A percentile compares a stretch with the other conserved stretches of the same genome.
Conservation (phyloP, 345 rosid species). For the Brassica cretica region DNA sequence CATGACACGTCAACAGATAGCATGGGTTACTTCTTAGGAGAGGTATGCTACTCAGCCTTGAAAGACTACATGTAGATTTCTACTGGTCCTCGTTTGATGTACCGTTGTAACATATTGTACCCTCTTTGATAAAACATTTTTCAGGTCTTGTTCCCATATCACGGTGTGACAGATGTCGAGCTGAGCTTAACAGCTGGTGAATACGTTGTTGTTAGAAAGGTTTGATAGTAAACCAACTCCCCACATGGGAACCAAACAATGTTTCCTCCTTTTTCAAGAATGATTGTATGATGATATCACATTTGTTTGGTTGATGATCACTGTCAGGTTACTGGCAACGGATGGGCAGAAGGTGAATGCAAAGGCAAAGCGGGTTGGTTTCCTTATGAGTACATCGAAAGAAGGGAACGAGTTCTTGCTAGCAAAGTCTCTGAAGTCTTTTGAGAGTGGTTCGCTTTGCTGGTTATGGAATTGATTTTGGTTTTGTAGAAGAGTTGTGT, state of each 20-base stretch:
- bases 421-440: conserved; percentile 93
- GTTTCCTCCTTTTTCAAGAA: not conserved
- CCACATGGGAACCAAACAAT: conserved; percentile 9
- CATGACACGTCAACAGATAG: conserved; percentile 65
- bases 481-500: not conserved
- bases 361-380: conserved; percentile 99
- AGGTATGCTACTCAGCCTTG: conserved; percentile 49
- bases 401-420: conserved; percentile 90
- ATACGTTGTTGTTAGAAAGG: conserved; percentile 94
- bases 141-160: conserved; percentile 78
- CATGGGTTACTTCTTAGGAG: conserved; percentile 93
- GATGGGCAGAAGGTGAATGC: conserved; percentile 99
- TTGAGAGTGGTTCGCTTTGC: conserved; percentile 35
- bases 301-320: conserved; percentile 10
- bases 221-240: conserved; percentile 30
- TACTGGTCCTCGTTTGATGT: conserved; percentile 14
- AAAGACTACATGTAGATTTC: conserved; percentile 2
- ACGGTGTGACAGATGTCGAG: conserved; percentile 84
- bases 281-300: not conserved
- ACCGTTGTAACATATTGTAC: not conserved
- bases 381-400: conserved; percentile 76
- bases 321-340: conserved; percentile 75
- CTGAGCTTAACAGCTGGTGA: conserved; percentile 78
- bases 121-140: conserved; percentile 12
- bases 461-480: not conserved